Evolutionary conservation across 305 asterid genomes (phyloP), one percentile per base, ranked within the genome.

Genomic region (Fraxinus baroniana): DNA sequence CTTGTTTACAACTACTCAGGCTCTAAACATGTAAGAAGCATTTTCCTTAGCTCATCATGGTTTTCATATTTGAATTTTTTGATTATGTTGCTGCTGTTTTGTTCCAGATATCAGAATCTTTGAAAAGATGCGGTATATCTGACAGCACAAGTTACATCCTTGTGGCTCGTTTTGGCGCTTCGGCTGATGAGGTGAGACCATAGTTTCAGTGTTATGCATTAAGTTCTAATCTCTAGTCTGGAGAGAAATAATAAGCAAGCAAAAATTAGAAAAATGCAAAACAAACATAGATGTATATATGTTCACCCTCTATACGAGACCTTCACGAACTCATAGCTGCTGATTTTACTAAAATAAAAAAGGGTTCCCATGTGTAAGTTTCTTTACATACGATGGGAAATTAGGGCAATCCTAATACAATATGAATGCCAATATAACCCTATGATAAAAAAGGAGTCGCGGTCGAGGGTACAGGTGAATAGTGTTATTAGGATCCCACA

Each of bases 1-100:
- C 97, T 94, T 64, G 99, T 93, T 76, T 95, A 90, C 89, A 94
- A 95, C 64, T 94, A 94, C 89, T 94, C 99, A 0, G 98, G 97
- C 37, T 94, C 98, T 84, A 94, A 94, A 86, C 98, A 94, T 84
- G 98, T 94, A 88, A 86, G 87, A 64, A 37, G 44, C 39, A 77
- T 68, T n/a, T 76, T 57, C 78, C 55, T 83, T 26, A 13, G 76
- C 80, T 79, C 0, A 37, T 82, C 64, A 30, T 68, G 72, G 60
- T 71, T 80, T 76, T 22, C 12, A 12, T 13, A 17, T 37, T 75
- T n/a, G 17, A 70, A 57, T 66, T 52, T n/a, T 81, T 37, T 41
- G 4, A 18, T 26, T 57, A 7, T 60, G 52, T 22, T 37, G 26
- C 46, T 84, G 39, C 62, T 75, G 39, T 44, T 32, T 3, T 62